These are phyloP conservation scores for Saururus chinensis DNA, from an alignment of 164 flowering plant genomes.

Conservation along the genomic window DNA sequence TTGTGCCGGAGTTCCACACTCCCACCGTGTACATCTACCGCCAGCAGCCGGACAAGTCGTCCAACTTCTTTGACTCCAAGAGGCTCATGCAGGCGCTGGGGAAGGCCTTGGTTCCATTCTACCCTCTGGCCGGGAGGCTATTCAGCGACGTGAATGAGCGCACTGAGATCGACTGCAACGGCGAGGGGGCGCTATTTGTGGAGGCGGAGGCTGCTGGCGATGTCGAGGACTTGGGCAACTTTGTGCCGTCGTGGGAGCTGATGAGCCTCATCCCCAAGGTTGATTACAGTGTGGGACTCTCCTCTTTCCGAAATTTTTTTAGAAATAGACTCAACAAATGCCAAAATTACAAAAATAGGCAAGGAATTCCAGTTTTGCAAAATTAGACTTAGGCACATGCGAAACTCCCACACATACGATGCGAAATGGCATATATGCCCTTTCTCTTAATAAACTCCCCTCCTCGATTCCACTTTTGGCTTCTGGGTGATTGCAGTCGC, in stretches of 20 bases:
- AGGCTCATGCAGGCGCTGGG: constrained; percentile 7
- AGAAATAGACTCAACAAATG: no score
- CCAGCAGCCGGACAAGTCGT: neutral
- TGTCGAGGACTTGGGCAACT: constrained; percentile 4
- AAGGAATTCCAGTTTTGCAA: no score
- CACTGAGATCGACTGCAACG: constrained; percentile 9
- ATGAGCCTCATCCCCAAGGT: constrained; percentile 4
- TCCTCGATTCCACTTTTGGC: no score
- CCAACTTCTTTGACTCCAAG: constrained; percentile 6
- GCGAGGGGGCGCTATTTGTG: constrained; percentile 6
- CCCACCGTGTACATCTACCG: constrained; percentile 5
- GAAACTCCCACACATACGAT: no score
- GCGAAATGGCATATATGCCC: no score
- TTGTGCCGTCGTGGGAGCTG: neutral
- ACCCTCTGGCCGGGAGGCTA: constrained; percentile 10
- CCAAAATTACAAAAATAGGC: no score
- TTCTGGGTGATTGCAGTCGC: no score
- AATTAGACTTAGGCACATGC: no score
- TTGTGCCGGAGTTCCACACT: constrained; percentile 4
- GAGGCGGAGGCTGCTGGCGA: neutral
- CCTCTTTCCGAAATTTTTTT: no score
- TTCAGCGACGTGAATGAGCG: constrained; percentile 1
- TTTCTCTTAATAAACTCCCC: no score
- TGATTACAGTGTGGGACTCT: constrained; percentile 1
- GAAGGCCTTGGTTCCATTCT: constrained; percentile 9